These are phyloP conservation scores for Rhodotorula graminis DNA, from an alignment of 768 basidiomycete genomes.

Conservation along the genomic window DNA sequence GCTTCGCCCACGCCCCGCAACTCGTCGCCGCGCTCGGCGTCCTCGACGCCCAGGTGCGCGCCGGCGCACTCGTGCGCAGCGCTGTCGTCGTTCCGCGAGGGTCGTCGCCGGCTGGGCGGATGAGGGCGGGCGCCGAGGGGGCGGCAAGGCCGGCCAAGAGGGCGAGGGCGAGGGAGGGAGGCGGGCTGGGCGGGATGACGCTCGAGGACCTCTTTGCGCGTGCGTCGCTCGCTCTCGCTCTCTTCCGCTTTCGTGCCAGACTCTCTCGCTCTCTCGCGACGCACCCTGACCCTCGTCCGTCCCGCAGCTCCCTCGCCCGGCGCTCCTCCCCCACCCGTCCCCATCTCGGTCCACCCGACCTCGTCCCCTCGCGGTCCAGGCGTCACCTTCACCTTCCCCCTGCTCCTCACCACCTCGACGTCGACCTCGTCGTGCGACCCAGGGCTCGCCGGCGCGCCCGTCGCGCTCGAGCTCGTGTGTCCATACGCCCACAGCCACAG, in stretches of 20 bases:
- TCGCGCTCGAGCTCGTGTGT: too few species aligned
- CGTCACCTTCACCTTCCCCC: neutral
- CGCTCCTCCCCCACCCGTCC: neutral
- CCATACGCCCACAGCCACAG: too few species aligned
- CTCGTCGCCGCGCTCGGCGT: neutral
- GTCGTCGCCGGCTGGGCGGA: too few species aligned
- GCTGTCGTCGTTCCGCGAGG: neutral
- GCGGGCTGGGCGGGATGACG: neutral
- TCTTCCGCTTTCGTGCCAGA: too few species aligned
- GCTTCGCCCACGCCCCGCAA: neutral
- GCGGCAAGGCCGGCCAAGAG: neutral
- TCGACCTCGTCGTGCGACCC: too few species aligned
- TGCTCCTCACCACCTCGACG: neutral
- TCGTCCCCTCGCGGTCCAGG: neutral
- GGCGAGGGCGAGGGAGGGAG: too few species aligned
- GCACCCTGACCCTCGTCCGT: too few species aligned
- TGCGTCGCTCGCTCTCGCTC: neutral
- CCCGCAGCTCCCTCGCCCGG: neutral
- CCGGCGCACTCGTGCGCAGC: neutral
- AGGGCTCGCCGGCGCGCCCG: too few species aligned
- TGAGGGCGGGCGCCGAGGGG: neutral
- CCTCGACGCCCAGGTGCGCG: neutral
- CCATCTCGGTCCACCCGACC: neutral
- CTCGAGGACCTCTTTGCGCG: constrained; percentile 1
- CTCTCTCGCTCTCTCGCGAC: neutral